These are phyloP conservation scores for Geotrichum histeridarum DNA, from an alignment of 1,139 yeast species.

Conservation along the genomic window DNA sequence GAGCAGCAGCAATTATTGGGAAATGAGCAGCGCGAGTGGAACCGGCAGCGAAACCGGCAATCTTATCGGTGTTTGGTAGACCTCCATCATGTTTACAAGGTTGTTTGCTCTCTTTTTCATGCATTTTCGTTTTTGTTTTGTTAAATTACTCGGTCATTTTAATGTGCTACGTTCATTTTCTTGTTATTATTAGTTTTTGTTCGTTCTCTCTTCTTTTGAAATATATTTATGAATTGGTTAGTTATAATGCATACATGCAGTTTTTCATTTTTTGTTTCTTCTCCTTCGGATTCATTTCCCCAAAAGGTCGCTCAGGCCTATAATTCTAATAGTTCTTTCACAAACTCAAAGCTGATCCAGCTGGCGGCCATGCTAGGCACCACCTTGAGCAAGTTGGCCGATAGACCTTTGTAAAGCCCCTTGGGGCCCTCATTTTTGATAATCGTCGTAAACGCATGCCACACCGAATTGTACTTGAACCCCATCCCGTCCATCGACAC, in stretches of 20 bases:
- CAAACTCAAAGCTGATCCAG: constrained; percentile 78
- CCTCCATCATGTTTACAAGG: neutral
- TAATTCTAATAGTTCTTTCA: constrained; percentile 41
- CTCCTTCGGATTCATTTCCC: no score
- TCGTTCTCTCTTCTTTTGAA: neutral
- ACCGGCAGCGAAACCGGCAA: constrained; percentile 8
- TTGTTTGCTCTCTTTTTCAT: neutral
- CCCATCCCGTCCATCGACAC: constrained; percentile 72
- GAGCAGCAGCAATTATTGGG: constrained; percentile 11
- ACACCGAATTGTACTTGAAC: constrained; percentile 67
- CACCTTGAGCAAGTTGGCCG: constrained; percentile 84
- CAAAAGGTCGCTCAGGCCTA: neutral
- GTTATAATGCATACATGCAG: neutral
- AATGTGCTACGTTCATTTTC: neutral
- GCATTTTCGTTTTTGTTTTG: neutral
- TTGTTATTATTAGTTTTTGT: neutral
- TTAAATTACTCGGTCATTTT: neutral
- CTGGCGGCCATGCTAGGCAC: constrained; percentile 95
- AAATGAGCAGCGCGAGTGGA: constrained; percentile 12
- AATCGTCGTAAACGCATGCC: constrained; percentile 65
- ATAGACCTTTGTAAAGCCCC: constrained; percentile 84
- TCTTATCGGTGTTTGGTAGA: constrained; percentile 14
- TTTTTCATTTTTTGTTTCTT: neutral
- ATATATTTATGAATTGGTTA: neutral
- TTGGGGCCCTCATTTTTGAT: constrained; percentile 64